Base-by-base conservation (phyloP, 2,329 filamentous ascomycete genomes). In the Fusarium clavum region DNA sequence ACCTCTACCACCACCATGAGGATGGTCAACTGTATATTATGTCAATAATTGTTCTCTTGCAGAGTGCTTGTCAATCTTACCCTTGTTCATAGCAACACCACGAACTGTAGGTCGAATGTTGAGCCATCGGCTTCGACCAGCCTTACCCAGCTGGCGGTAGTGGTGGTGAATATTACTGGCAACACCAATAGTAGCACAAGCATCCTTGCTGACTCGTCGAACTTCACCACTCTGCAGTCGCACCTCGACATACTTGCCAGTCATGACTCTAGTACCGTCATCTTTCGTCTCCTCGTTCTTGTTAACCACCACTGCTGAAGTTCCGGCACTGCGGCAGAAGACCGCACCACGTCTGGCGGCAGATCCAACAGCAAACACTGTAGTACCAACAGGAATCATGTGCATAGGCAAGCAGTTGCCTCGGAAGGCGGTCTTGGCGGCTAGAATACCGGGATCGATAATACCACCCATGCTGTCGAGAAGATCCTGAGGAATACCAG, bases 51-150 rank as follows among this genome's bases (percentile, higher is more conserved):
- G 45, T 58, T 22, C 41, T 32, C 20, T 25, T 12, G 9, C 32
- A 20, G 52, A 18, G 29, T 11, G 29, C n/a, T 20, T 22, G n/a
- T 30, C 6, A 22, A 41, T 80, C 87, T 78, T 83, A 93, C 92
- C 89, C 80, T 95, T 94, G 85, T 99, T 99, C 97, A 99, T 99
- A 69, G 97, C 96, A 75, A 98, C 84, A 91, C 96, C 97, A 85
- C 97, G 91, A 46, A 99, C 96, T 1, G 96, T 98, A 18, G 96
- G 96, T 73, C 96, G 87, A 77, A 97, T 97, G 78, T 96, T 96
- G 72, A 98, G 83, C 94, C 94, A 98, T 77, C 96, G 89, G 75
- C 91, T 94, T 76, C 97, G 90, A 78, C 96, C 96, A 75, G 96
- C 96, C 84, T 99, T 99, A 75, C 97, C 97, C 61, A 99, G 87